Evolutionary conservation across 768 basidiomycete species (phyloP).

Genomic region (Tricholoma sp.): DNA sequence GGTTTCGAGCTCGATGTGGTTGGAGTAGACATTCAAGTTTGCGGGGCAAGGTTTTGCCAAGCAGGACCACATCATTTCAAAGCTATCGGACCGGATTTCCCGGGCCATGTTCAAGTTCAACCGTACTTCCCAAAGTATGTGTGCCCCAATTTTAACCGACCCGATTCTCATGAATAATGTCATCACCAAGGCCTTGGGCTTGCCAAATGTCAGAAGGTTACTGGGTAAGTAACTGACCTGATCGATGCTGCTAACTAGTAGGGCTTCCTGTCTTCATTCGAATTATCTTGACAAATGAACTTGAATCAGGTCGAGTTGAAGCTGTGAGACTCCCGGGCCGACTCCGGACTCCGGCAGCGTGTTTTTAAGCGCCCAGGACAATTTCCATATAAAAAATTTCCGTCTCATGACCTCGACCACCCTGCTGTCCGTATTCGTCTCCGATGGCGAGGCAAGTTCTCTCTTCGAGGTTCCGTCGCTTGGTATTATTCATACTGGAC

Average conservation of each 20-base stretch:
- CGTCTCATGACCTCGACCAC: neutral
- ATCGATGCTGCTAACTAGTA: too few relatives aligned
- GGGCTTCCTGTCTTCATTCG: too few relatives aligned
- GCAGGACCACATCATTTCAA: neutral
- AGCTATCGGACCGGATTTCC: too few relatives aligned
- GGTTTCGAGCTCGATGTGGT: constrained; percentile 22
- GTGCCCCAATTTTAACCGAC: too few relatives aligned
- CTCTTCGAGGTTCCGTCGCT: neutral
- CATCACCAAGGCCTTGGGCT: too few relatives aligned
- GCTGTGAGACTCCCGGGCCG: neutral
- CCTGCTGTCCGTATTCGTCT: neutral
- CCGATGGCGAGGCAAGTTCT: neutral
- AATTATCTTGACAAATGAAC: too few relatives aligned
- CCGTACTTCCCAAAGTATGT: too few relatives aligned
- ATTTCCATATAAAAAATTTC: neutral
- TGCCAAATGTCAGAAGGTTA: too few relatives aligned
- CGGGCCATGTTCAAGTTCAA: too few relatives aligned
- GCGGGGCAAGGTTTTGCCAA: neutral
- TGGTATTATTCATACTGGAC: neutral
- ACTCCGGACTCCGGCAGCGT: neutral
- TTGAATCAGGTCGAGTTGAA: neutral
- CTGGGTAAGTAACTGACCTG: too few relatives aligned
- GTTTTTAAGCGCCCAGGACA: neutral
- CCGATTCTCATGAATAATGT: too few relatives aligned
- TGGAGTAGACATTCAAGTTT: constrained; percentile 7